These are phyloP conservation scores for Populus ilicifolia DNA, from an alignment of 345 rosid genomes.

Conservation along the genomic window DNA sequence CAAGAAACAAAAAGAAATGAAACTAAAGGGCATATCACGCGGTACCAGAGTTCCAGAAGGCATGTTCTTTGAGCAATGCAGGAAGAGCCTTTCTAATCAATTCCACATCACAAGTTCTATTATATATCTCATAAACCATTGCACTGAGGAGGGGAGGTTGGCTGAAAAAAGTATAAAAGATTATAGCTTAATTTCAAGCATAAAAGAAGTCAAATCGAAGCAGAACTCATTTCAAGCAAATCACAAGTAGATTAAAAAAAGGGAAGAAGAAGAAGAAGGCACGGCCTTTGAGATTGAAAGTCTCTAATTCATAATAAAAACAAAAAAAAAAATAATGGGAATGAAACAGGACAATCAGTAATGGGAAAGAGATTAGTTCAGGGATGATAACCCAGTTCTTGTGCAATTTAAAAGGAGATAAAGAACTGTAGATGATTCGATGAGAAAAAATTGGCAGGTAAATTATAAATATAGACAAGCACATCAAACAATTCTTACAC, in stretches of 20 bases:
- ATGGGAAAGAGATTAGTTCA: not conserved
- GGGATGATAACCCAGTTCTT: not conserved
- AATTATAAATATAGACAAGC: not conserved
- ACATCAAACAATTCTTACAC: not conserved
- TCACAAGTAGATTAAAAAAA: not conserved
- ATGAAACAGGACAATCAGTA: not conserved
- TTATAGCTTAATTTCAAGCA: not conserved
- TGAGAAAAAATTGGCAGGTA: not conserved
- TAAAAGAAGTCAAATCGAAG: not conserved
- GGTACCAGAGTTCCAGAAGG: conserved; percentile 81
- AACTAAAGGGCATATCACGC: not conserved
- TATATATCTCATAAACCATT: conserved; percentile 66
- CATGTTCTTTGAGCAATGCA: conserved; percentile 64
- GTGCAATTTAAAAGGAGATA: not conserved
- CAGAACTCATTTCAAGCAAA: not conserved
- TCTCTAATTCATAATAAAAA: not conserved
- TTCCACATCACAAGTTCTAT: conserved; percentile 56
- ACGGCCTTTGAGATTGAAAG: not conserved
- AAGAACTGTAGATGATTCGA: not conserved
- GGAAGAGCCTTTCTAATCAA: conserved; percentile 55
- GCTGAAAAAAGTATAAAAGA: conserved; percentile 33
- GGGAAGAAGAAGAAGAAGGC: not conserved
- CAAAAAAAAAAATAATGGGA: not conserved
- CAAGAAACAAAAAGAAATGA: not conserved
- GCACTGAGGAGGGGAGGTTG: conserved; percentile 91